Evolutionary conservation across 805 yeast genomes (phyloP).

Genomic region (Groenewaldozyma salmanticensis): DNA sequence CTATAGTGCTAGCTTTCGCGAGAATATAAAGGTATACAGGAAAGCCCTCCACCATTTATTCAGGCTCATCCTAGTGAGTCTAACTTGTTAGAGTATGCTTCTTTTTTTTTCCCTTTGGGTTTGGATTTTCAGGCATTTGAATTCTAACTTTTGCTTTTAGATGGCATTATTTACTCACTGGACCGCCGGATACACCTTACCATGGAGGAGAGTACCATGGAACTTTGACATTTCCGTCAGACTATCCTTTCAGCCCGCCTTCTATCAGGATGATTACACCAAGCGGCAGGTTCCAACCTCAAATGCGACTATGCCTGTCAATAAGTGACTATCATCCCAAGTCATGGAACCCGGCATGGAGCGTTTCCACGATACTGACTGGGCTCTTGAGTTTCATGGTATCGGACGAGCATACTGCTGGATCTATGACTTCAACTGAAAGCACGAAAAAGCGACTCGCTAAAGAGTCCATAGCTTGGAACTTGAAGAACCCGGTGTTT

Average conservation of each 20-base stretch:
- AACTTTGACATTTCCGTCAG: conserved; percentile 67
- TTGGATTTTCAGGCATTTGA: not conserved
- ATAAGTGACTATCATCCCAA: conserved; percentile 95
- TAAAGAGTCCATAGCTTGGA: conserved; percentile 51
- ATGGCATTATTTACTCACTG: conserved; percentile 89
- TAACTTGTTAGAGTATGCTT: conserved; percentile 56
- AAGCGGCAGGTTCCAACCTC: conserved; percentile 59
- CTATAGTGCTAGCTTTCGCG: conserved; percentile 52
- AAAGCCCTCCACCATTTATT: conserved; percentile 77
- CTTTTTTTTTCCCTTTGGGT: not conserved
- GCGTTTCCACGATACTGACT: conserved; percentile 76
- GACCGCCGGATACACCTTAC: conserved; percentile 86
- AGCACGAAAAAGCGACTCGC: conserved; percentile 39
- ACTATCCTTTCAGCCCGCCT: conserved; percentile 89
- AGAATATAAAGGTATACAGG: conserved; percentile 70
- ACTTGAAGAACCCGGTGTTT: conserved; percentile 52
- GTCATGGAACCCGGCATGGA: conserved; percentile 95
- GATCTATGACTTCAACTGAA: conserved; percentile 61
- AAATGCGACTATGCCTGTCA: conserved; percentile 75
- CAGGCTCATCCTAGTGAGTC: conserved; percentile 78
- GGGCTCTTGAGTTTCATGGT: conserved; percentile 92
- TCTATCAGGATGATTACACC: conserved; percentile 78
- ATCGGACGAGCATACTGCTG: conserved; percentile 74
- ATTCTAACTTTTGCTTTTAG: conserved; percentile 4
- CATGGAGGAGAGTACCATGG: conserved; percentile 87